phyloP scores from a whole-genome alignment of 192 early-diverging fungal genomes.

The Coemansia sp. region DNA sequence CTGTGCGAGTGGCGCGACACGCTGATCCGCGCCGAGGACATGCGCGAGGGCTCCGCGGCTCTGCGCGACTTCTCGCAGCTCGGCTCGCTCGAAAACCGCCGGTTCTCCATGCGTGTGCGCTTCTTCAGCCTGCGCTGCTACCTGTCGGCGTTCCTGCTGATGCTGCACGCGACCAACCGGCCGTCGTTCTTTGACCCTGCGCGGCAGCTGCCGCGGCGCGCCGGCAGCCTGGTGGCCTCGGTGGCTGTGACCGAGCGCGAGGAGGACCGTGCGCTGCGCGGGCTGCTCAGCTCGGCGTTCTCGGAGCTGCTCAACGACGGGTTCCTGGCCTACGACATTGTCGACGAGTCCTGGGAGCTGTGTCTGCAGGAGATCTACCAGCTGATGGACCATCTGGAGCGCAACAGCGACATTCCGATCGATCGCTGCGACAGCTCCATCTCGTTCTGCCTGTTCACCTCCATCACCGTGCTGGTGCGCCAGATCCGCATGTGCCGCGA shows the following conservation, averaged over 20 bases:
- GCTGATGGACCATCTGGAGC: slow-evolving; percentile 31
- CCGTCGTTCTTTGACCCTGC: slow-evolving; percentile 36
- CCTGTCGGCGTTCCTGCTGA: slow-evolving; percentile 19
- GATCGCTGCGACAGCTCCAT: slow-evolving; percentile 41
- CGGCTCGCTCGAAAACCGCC: slow-evolving; percentile 30
- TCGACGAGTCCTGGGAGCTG: slow-evolving; percentile 37
- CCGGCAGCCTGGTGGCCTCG: slow-evolving; percentile 5
- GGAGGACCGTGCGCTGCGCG: slow-evolving; percentile 36
- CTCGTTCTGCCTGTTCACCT: slow-evolving; percentile 36
- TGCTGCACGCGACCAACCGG: slow-evolving; percentile 39
- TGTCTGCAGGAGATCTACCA: slow-evolving; percentile 27
- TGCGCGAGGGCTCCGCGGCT: slow-evolving; percentile 6
- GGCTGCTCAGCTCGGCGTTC: slow-evolving; percentile 25
- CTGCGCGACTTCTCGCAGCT: slow-evolving; percentile 10
- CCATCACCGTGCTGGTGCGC: slow-evolving; percentile 42
- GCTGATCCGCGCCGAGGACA: slow-evolving; percentile 30
- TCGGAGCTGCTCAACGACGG: slow-evolving; percentile 46
- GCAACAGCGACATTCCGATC: slow-evolving; percentile 43
- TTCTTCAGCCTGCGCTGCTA: slow-evolving; percentile 48
- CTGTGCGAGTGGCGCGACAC: slow-evolving; percentile 21
- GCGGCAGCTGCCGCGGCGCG: slow-evolving; percentile 7
- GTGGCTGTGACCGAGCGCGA: slow-evolving; percentile 6
- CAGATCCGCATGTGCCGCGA: slow-evolving; percentile 30
- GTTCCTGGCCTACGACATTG: slow-evolving; percentile 33
- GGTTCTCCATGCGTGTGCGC: slow-evolving; percentile 37